Evolutionary conservation across 176 grass and related monocot species (phyloP), one percentile per base, ranked within the genome.

Genomic region (sorghum (Sorghum bicolor)): DNA sequence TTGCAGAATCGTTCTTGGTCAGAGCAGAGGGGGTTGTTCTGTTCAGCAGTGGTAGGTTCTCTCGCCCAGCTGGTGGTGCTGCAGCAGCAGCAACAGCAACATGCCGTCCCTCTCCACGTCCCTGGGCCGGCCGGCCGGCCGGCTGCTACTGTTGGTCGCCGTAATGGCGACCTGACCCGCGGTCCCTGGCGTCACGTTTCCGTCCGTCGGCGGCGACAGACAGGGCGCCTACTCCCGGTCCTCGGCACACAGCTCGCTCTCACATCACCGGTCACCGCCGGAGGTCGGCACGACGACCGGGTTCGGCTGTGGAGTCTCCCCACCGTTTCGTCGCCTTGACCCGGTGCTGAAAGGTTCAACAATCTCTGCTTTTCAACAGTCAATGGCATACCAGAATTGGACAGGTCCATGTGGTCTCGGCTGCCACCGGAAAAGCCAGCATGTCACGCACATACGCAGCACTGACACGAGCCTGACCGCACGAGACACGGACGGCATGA

Each of bases 301-400:
- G 10, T 8, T 11, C 15, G 9, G 9, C 7, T 4, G 33, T 1
- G 5, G 41, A 6, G 20, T 58, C 53, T 1, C 10, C 52, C 9
- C 5, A 40, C 30, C 60, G 5, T 74, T 74, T 61, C 81, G 30
- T 40, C 28, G 28, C 82, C 70, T 81, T 80, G 76, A 80, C 63
- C 82, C 14, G 28, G 38, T 10, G 64, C 8, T 25, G 70, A 68
- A 84, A 28, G 6, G 82, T 32, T 84, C 34, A 17, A 16, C 44
- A 13, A 62, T 3, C 10, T 10, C 70, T 9, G 40, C 1, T 47
- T 17, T 33, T 43, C 48, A 69, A 76, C 52, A 31, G 61, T 69
- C 77, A 40, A 38, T 20, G 10, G 38, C 16, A 6, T 44, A 33
- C 50, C 29, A 32, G 17, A 17, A 3, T 29, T n/a, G n/a, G n/a